phyloP scores from a whole-genome alignment of 2,329 filamentous ascomycete genomes.

The Stenocarpella maydis region DNA sequence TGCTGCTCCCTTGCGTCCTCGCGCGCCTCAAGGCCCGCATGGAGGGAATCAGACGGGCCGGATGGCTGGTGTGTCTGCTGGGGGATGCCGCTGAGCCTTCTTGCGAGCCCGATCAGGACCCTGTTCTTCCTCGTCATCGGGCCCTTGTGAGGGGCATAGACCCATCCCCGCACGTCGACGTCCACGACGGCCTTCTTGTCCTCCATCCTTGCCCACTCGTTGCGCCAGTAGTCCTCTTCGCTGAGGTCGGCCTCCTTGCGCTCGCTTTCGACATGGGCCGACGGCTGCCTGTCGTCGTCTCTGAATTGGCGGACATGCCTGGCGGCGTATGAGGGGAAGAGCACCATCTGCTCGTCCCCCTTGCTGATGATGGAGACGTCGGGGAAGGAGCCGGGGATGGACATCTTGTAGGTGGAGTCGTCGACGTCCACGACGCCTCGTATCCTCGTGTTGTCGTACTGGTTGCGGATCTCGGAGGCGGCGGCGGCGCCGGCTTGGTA shows the following conservation, averaged over 20 bases:
- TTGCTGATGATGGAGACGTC: conserved; percentile 82
- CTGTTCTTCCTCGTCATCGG: conserved; percentile 89
- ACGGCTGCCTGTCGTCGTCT: conserved; percentile 46
- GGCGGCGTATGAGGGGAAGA: conserved; percentile 94
- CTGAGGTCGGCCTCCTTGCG: conserved; percentile 51
- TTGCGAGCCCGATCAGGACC: conserved; percentile 83
- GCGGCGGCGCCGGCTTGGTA: conserved; percentile 65
- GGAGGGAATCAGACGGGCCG: conserved; percentile 38
- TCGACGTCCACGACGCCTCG: conserved; percentile 45
- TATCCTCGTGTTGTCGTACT: conserved; percentile 63
- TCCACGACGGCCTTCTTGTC: conserved; percentile 88
- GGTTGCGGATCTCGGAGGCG: conserved; percentile 66
- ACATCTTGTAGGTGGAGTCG: conserved; percentile 47
- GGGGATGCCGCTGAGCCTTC: conserved; percentile 87
- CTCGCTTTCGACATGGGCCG: conserved; percentile 7
- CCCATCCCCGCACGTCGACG: conserved; percentile 94
- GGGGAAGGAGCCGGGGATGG: conserved; percentile 81
- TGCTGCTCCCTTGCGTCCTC: conserved; percentile 66
- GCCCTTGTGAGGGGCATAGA: conserved; percentile 85
- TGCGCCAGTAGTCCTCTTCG: conserved; percentile 78
- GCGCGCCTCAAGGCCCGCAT: conserved; percentile 49
- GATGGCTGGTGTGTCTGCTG: conserved; percentile 61
- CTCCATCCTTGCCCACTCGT: conserved; percentile 81
- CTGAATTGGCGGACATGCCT: conserved; percentile 72
- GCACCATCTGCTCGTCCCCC: conserved; percentile 89